Percentiles rank a stretch among this genome's conserved stretches.
phyloP scores from a whole-genome alignment of 306 rosid genomes.

The Castanospermum australe region DNA sequence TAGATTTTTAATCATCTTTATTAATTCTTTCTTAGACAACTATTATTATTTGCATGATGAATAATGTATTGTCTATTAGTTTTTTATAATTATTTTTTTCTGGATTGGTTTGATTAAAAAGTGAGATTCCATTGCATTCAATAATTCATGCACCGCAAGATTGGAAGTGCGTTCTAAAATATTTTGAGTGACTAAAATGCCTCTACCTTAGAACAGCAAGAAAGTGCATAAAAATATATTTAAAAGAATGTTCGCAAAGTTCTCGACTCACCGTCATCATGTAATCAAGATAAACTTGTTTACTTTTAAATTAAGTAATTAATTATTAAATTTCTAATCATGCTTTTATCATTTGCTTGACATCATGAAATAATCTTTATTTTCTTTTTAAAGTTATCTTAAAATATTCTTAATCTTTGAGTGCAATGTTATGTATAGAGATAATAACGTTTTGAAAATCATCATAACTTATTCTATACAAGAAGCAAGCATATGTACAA shows the following conservation, averaged over 20 bases:
- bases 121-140: not conserved
- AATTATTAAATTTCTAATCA: not conserved
- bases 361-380: not conserved
- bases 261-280: too few relatives aligned
- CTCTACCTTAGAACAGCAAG: too few relatives aligned
- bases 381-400: constrained; percentile 1
- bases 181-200: too few relatives aligned
- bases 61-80: too few relatives aligned
- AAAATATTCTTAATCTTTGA: constrained; percentile 5
- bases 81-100: too few relatives aligned
- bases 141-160: not conserved
- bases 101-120: too few relatives aligned
- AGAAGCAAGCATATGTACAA: not conserved
- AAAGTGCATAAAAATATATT: too few relatives aligned
- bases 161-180: not conserved
- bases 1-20: too few relatives aligned
- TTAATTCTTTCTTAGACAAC: too few relatives aligned
- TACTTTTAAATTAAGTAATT: not conserved
- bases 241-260: too few relatives aligned
- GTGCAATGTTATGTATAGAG: not conserved
- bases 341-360: not conserved
- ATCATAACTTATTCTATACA: not conserved
- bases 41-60: too few relatives aligned
- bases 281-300: not conserved
- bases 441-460: not conserved